These are phyloP conservation scores for Celoporthe dispersa DNA, from an alignment of 2,329 filamentous ascomycete genomes.

Conservation along the genomic window DNA sequence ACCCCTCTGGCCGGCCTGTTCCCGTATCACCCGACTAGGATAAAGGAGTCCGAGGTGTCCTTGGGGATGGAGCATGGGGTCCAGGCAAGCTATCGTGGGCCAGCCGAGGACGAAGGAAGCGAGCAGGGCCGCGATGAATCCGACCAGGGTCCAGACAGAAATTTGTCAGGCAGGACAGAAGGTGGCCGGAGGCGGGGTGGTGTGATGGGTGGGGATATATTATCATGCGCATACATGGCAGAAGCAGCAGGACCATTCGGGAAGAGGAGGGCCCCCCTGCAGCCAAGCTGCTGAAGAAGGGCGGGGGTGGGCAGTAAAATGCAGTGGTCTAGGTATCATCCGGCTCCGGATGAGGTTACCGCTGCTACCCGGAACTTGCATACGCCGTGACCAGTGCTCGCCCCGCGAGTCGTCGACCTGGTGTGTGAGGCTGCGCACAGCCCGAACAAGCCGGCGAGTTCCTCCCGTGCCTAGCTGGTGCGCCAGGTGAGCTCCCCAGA, in stretches of 20 bases:
- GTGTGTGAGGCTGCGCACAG: not conserved
- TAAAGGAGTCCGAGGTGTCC: conserved; percentile 6
- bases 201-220: conserved; percentile 9
- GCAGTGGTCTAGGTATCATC: conserved; percentile 2
- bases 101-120: not conserved
- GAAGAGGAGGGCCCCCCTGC: too few relatives aligned
- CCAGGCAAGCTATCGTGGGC: not conserved
- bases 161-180: not conserved
- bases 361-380: not conserved
- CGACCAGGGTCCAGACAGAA: not conserved
- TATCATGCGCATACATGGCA: not conserved
- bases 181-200: not conserved
- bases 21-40: conserved; percentile 16
- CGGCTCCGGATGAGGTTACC: conserved; percentile 16
- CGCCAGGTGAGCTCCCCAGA: not conserved
- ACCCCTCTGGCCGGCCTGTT: conserved; percentile 11
- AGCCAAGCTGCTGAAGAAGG: too few relatives aligned
- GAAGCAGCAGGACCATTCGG: not conserved
- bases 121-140: not conserved
- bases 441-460: not conserved
- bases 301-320: too few relatives aligned
- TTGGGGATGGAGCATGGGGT: conserved; percentile 5
- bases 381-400: conserved; percentile 3
- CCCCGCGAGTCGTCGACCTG: not conserved
- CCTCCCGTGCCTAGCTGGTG: not conserved